Conservation (phyloP, 345 rosid species). For the Rhodomyrtus tomentosa region DNA sequence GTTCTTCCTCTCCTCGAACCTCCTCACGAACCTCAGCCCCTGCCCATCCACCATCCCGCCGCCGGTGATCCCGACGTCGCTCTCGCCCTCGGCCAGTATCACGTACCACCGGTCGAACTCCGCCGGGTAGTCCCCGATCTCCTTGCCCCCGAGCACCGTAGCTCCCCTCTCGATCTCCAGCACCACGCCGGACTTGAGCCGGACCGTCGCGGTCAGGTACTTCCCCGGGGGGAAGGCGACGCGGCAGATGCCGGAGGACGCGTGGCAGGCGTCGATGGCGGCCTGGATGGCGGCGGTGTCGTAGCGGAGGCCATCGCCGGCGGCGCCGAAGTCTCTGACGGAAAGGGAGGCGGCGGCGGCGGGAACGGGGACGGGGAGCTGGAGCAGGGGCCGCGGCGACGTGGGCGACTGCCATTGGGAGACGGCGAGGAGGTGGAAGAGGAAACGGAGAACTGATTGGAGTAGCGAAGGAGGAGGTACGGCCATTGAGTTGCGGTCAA, state of each 20-base stretch:
- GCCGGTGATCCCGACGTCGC: constrained; percentile 78
- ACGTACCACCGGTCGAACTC: constrained; percentile 62
- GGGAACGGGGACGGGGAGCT: constrained; percentile 1
- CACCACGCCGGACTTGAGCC: constrained; percentile 48
- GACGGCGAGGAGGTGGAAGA: background rate
- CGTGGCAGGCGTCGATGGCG: constrained; percentile 57
- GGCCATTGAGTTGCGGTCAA: background rate
- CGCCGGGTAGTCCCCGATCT: constrained; percentile 51
- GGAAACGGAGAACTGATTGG: background rate
- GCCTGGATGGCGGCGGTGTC: constrained; percentile 68
- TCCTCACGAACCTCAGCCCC: constrained; percentile 57
- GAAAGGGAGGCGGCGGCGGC: constrained; percentile 11
- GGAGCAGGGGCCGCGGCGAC: background rate
- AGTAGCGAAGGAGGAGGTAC: background rate
- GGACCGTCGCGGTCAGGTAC: constrained; percentile 71
- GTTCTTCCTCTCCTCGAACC: constrained; percentile 56
- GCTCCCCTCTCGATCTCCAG: constrained; percentile 57
- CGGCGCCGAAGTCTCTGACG: constrained; percentile 72
- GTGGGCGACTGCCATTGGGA: background rate
- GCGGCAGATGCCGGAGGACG: constrained; percentile 26
- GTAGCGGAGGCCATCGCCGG: constrained; percentile 67
- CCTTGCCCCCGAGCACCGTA: constrained; percentile 56
- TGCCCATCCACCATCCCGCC: constrained; percentile 87
- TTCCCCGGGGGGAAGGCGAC: constrained; percentile 64
- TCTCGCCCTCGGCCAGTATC: constrained; percentile 62